Conservation (phyloP, 164 flowering plant genomes). For the Vitis rotundifolia region DNA sequence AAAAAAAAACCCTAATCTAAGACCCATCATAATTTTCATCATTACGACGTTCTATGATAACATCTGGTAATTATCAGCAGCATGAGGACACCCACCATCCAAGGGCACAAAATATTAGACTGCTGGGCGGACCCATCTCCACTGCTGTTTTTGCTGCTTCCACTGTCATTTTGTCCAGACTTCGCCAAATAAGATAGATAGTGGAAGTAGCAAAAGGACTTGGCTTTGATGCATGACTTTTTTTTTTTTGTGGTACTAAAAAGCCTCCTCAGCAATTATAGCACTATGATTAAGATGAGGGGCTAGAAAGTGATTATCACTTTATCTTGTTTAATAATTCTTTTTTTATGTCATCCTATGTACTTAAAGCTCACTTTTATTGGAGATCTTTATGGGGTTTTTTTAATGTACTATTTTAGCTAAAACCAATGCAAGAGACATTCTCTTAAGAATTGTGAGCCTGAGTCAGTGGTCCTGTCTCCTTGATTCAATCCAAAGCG, state of each 20-base stretch:
- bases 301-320: constrained; percentile 36
- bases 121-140: background rate
- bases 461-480: constrained; percentile 63
- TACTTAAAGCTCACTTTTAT: constrained; percentile 31
- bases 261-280: constrained; percentile 47
- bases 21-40: constrained; percentile 20
- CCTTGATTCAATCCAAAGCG: constrained; percentile 90
- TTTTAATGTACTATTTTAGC: constrained; percentile 6
- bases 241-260: constrained; percentile 17
- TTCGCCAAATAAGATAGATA: background rate
- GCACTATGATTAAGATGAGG: constrained; percentile 60
- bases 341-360: constrained; percentile 16
- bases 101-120: background rate
- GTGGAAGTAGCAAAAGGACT: constrained; percentile 9
- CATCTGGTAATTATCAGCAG: constrained; percentile 18
- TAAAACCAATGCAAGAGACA: constrained; percentile 60
- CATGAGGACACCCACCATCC: constrained; percentile 20
- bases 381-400: constrained; percentile 27
- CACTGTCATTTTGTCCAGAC: constrained; percentile 13
- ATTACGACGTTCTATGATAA: constrained; percentile 11
- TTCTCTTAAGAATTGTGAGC: constrained; percentile 55
- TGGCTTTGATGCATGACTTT: background rate
- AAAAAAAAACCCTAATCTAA: constrained; percentile 11
- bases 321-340: constrained; percentile 23
- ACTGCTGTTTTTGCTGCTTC: constrained; percentile 15